These are phyloP conservation scores for Nicotiana tomentosiformis DNA, from an alignment of 257 asterid species.

Conservation along the genomic window DNA sequence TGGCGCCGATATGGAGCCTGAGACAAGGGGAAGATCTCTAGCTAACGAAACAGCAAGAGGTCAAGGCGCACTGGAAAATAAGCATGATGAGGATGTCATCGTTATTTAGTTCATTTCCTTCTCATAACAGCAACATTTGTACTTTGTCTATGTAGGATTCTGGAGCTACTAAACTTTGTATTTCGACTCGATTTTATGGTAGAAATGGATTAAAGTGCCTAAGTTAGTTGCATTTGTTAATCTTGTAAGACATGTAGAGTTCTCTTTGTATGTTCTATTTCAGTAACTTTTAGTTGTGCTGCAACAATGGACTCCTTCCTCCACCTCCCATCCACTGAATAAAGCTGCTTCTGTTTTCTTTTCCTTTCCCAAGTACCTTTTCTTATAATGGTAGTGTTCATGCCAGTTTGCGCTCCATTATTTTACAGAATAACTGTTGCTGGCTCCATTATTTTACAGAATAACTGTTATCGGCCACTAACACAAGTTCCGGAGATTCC, in stretches of 20 bases:
- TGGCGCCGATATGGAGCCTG: slow-evolving; percentile 26
- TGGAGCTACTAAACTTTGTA: not conserved
- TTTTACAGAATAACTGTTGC: not conserved
- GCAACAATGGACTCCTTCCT: not conserved
- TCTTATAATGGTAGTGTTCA: not conserved
- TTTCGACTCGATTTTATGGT: not conserved
- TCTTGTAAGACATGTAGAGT: slow-evolving; percentile 6
- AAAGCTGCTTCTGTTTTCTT: not conserved
- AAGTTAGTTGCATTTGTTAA: not conserved
- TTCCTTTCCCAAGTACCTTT: not conserved
- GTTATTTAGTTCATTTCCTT: slow-evolving; percentile 14
- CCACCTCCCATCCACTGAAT: not conserved
- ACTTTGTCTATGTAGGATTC: not conserved
- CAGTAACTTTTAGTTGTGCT: not conserved
- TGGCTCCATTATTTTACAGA: no score
- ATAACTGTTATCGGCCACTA: not conserved
- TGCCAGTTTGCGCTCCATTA: not conserved
- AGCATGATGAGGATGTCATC: slow-evolving; percentile 27
- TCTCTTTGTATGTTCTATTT: not conserved
- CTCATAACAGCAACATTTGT: not conserved
- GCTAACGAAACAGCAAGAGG: slow-evolving; percentile 30
- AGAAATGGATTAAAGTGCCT: not conserved
- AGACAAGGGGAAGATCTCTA: slow-evolving; percentile 26
- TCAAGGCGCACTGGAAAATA: slow-evolving; percentile 17
- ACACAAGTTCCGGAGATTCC: not conserved